phyloP scores from a whole-genome alignment of 805 yeast genomes.

The Candida cerambycidarum region DNA sequence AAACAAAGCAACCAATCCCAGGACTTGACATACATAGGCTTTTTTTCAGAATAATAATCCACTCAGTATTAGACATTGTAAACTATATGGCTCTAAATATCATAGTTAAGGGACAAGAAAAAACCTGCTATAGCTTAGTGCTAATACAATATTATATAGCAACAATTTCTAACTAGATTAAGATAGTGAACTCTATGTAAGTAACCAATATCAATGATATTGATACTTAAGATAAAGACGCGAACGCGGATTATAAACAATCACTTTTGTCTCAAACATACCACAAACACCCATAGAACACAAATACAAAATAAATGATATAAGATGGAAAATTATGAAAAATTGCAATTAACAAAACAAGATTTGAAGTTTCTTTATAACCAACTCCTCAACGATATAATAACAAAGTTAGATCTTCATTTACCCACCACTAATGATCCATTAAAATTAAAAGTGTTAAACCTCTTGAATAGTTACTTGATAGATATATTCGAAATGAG shows the following conservation, averaged over 20 bases:
- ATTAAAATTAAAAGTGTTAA: slow-evolving; percentile 43
- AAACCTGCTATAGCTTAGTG: no score
- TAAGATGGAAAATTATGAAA: slow-evolving; percentile 25
- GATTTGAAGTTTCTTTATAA: slow-evolving; percentile 53
- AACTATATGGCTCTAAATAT: no score
- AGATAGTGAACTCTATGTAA: not conserved
- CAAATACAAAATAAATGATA: not conserved
- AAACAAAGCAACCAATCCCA: no score
- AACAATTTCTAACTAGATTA: no score
- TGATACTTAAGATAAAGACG: not conserved
- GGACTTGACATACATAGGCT: no score
- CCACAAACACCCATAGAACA: not conserved
- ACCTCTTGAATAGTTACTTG: slow-evolving; percentile 45
- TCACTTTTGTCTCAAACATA: no score
- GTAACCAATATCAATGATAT: not conserved
- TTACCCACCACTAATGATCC: slow-evolving; percentile 49
- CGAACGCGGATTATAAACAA: not conserved
- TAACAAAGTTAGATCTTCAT: slow-evolving; percentile 47
- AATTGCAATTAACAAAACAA: slow-evolving; percentile 49
- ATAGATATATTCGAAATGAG: slow-evolving; percentile 57
- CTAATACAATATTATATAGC: no score
- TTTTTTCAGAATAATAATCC: no score
- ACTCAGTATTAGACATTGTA: no score
- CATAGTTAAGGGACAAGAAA: no score
- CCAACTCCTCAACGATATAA: slow-evolving; percentile 42